Conservation (phyloP, 2,329 filamentous ascomycete genomes). For the Didymella keratinophila region DNA sequence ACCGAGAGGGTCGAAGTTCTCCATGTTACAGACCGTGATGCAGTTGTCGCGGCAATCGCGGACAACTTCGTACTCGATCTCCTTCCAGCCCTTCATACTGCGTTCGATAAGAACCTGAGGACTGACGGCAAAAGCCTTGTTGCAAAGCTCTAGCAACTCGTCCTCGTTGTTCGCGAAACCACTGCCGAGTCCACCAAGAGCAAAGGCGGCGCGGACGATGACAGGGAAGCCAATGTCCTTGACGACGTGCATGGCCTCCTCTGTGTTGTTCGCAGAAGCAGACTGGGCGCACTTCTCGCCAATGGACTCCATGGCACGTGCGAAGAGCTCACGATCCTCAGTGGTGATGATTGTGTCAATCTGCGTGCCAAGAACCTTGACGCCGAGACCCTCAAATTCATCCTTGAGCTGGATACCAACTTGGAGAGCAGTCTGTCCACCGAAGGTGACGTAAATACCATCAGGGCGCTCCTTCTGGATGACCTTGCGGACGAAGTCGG, state of each 20-base stretch:
- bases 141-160: slow-evolving; percentile 85
- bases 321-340: slow-evolving; percentile 96
- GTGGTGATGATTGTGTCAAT: slow-evolving; percentile 99
- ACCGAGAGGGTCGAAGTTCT: slow-evolving; percentile 98
- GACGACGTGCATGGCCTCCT: slow-evolving; percentile 88
- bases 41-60: slow-evolving; percentile 96
- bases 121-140: slow-evolving; percentile 92
- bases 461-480: slow-evolving; percentile 94
- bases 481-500: slow-evolving; percentile 97
- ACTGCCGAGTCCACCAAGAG: slow-evolving; percentile 91
- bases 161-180: slow-evolving; percentile 91
- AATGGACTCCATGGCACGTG: slow-evolving; percentile 97
- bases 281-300: slow-evolving; percentile 98
- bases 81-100: slow-evolving; percentile 99
- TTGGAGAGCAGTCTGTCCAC: slow-evolving; percentile 94
- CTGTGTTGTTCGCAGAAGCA: slow-evolving; percentile 85
- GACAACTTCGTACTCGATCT: slow-evolving; percentile 98
- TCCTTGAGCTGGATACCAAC: slow-evolving; percentile 98
- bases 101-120: slow-evolving; percentile 96
- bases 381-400: slow-evolving; percentile 90
- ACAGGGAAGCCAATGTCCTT: slow-evolving; percentile 94
- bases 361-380: slow-evolving; percentile 93
- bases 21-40: slow-evolving; percentile 99
- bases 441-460: slow-evolving; percentile 97
- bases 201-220: slow-evolving; percentile 95